These are phyloP conservation scores for Debaryomyces psychrophilus DNA, from an alignment of 1,139 yeast species.

Conservation along the genomic window DNA sequence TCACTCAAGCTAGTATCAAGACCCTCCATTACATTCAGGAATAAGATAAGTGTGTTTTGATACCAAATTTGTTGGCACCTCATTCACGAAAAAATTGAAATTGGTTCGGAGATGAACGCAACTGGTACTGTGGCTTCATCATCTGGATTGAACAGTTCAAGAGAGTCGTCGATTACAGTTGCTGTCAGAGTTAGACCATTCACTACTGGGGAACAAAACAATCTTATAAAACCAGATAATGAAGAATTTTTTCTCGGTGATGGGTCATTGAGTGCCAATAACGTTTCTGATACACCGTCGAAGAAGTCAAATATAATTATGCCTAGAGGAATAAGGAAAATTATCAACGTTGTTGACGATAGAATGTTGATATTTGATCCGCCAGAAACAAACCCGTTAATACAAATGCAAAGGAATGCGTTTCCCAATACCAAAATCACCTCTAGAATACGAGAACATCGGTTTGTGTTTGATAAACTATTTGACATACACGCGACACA, in stretches of 20 bases:
- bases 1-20: neutral
- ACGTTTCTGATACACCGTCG: constrained; percentile 15
- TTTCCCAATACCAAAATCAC: constrained; percentile 43
- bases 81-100: constrained; percentile 5
- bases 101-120: constrained; percentile 6
- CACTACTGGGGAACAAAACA: constrained; percentile 57
- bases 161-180: constrained; percentile 73
- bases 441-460: constrained; percentile 70
- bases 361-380: constrained; percentile 91
- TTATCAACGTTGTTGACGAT: constrained; percentile 84
- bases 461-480: constrained; percentile 79
- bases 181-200: constrained; percentile 88
- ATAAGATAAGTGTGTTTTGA: neutral
- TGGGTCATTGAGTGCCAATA: constrained; percentile 46
- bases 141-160: constrained; percentile 16
- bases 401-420: constrained; percentile 60
- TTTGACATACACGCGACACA: constrained; percentile 71
- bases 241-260: constrained; percentile 56
- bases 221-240: constrained; percentile 40
- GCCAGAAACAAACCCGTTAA: constrained; percentile 70
- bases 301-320: constrained; percentile 16
- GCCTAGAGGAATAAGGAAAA: constrained; percentile 66
- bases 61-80: neutral
- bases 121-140: constrained; percentile 3
- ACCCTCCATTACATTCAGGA: neutral